Base-by-base conservation (phyloP, 2,329 filamentous ascomycete species). In the Aspergillus oerlinghausenensis region DNA sequence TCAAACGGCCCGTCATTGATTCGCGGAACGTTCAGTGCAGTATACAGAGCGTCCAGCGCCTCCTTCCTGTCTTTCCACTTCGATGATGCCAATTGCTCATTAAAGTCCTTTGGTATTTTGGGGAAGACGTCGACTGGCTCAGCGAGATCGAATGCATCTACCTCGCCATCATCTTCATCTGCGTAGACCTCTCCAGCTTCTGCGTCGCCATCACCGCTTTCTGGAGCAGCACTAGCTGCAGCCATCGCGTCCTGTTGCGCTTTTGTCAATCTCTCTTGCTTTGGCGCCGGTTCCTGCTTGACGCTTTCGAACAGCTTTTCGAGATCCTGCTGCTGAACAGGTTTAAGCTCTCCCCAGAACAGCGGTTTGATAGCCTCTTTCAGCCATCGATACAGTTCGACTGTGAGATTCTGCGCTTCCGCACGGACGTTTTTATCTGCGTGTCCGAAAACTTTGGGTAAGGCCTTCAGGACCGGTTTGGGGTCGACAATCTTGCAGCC, bases 1-100 rank as follows among this genome's bases (percentile, higher is more conserved):
- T 88, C 85, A 69, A 92, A 97, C 54, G 90, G 88, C 6, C 86
- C 90, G 65, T 97, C 93, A 73, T 96, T 95, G 73, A 99, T 96
- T 60, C 88, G 84, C 14, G 93, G 92, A 43, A 95, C 88, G 65
- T 96, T 95, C 55, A 96, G 75, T 3, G 85, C 82, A 14, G 84
- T 83, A 65, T 87, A 88, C 0, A 97, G 81, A 9, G 85, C 90
- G 59, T 99, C 94, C 3, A 97, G 81, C 0, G 90, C 90, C 65
- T 99, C 94, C 74, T 99, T 99, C 60, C 94, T 84, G 64, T 99
- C 95, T 71, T 99, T 99, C 94, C 94, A 99, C 72, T 99, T 99
- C 0, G 92, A 88, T 9, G 93, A 97, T 0, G 84, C 88, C 29
- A 99, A 78, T 57, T 88, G 86, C 23, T 99, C 94, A 62, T 85